Base-by-base conservation (phyloP, 768 basidiomycete species). In the Lactifluus subvellereus region DNA sequence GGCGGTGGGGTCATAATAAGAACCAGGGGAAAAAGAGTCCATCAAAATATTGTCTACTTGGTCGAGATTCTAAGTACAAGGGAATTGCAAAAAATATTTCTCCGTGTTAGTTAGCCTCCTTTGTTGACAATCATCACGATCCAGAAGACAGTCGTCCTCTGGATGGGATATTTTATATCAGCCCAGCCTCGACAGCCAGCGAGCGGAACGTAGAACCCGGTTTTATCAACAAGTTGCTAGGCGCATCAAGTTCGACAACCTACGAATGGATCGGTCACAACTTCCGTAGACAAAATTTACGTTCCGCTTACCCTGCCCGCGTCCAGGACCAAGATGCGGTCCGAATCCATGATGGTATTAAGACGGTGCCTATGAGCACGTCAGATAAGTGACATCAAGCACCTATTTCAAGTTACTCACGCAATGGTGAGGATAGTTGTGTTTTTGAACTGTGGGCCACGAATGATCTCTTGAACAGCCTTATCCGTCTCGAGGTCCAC, bases 401-500 rank as follows among this genome's bases (percentile, higher is more conserved):
- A 8, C 27, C 37, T 18, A 22, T n/a, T 14, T 49, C n/a, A 20
- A 40, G 18, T 60, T 54, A 80, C 84, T 69, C 76, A 91, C 84
- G 91, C 91, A 69, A 94, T 92, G 14, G 91, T 94, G 57, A 96
- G 74, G 60, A 94, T 92, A 11, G 93, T 94, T 14, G 89, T 86
- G 61, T 87, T 75, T 3, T 79, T 75, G 71, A 95, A 96, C 35
- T 87, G 82, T 4, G 86, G 81, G 7, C 93, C 91, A 32, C 85
- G 82, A 51, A 96, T 89, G 65, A 94, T 93, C 11, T 86, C 85
- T 76, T 97, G 94, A 66, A 95, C 90, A 33, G 88, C 88, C 61
- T 82, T 82, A 71, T 96, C 94, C 9, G 93, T 95, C 70, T 95
- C 91, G 38, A 94, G 77, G 73, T 95, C 94, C 54, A 95, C 91